phyloP scores from a whole-genome alignment of 371 early-diverging fungal species.

The Cladochytrium tenue region DNA sequence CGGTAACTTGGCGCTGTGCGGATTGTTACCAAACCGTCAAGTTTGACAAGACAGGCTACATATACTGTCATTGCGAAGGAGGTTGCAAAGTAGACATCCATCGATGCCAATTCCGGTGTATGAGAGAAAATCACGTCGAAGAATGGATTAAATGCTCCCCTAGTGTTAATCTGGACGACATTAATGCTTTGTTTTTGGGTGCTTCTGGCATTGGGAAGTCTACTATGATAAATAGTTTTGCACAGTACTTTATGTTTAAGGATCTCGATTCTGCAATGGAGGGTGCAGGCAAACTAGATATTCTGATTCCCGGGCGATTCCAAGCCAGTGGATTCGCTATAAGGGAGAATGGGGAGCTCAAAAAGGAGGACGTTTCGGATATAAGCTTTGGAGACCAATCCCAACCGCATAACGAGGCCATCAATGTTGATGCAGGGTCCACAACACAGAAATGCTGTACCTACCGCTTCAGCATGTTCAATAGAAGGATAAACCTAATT shows the following conservation, averaged over 20 bases:
- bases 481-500: not conserved
- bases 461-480: not conserved
- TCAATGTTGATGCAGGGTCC: not conserved
- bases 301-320: constrained; percentile 6
- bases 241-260: not conserved
- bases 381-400: not conserved
- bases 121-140: not conserved
- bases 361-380: not conserved
- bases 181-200: constrained; percentile 1
- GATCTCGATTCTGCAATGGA: constrained; percentile 3
- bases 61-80: not conserved
- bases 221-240: constrained; percentile 3
- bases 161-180: not conserved
- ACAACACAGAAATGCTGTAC: not conserved
- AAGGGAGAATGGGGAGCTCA: not conserved
- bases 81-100: not conserved
- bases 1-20: not conserved
- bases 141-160: not conserved
- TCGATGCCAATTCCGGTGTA: not conserved
- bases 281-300: not conserved
- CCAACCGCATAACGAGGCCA: not conserved
- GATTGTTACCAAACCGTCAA: not conserved
- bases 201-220: constrained; percentile 10
- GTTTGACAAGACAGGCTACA: not conserved
- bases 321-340: constrained; percentile 1